Base-by-base conservation (phyloP, 108 stramenopile genomes). In the Skeletonema menzelii region DNA sequence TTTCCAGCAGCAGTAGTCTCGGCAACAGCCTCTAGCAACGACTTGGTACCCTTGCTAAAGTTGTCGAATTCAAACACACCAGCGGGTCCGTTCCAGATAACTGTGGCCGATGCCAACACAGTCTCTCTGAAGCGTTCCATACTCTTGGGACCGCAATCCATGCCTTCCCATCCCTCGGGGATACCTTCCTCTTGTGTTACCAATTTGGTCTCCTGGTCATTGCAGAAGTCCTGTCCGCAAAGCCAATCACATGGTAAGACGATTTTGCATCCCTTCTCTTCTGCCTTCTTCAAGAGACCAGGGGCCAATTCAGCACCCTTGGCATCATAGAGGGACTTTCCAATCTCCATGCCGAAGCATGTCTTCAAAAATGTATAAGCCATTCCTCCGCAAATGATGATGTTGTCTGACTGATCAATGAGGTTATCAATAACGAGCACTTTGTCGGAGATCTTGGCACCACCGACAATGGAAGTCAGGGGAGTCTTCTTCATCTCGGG, bases 401-500 rank as follows among this genome's bases (percentile, higher is more conserved):
- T 77, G 57, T 82, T 75, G 81, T 95, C 91, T 62, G 84, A 85
- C 64, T 90, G 88, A 35, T 91, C 84, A 58, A 95, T 82, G 37
- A 95, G 71, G 68, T 85, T 86, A 65, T 90, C 76, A 75, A 95
- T 87, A 57, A 95, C 88, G 22, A 87, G 59, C 60, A 95, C 88
- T 82, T 94, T 94, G 68, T 91, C 88, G 59, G 89, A 87, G 30
- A 95, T 90, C 88, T 95, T 95, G 58, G 94, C 89, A 63, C 94
- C 94, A 28, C 76, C 76, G 27, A 77, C 76, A 38, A 77, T 71
- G 19, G 76, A 58, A 12, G 68, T 69, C 5, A 77, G 12, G 26
- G 76, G 76, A 30, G 63, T 70, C 70, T 64, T 67, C n/a, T 61
- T 61, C 59, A 59, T 14, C 19, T 69, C 56, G 14, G 60, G 65